phyloP scores from a whole-genome alignment of 805 yeast genomes.

The Yarrowia keelungensis region DNA sequence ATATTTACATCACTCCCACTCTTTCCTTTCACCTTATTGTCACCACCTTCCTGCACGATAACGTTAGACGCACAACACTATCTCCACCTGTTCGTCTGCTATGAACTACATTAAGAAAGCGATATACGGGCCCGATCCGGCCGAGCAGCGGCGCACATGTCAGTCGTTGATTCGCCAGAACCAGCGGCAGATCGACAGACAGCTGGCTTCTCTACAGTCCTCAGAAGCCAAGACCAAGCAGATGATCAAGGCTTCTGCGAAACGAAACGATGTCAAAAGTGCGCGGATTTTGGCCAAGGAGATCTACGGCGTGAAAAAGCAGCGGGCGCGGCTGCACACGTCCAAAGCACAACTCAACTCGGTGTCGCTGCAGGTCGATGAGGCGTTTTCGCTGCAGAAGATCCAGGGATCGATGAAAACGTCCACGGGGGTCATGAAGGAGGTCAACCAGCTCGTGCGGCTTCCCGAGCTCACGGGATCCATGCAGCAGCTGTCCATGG shows the following conservation, averaged over 20 bases:
- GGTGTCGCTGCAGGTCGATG: constrained; percentile 86
- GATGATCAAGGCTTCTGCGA: constrained; percentile 75
- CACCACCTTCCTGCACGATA: not conserved
- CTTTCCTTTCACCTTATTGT: no score
- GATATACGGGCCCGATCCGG: constrained; percentile 96
- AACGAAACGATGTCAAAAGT: constrained; percentile 74
- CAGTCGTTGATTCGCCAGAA: constrained; percentile 82
- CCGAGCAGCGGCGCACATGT: constrained; percentile 78
- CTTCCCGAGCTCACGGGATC: constrained; percentile 82
- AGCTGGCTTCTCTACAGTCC: constrained; percentile 64
- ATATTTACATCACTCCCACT: no score
- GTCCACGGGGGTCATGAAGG: constrained; percentile 84
- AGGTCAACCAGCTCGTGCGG: constrained; percentile 77
- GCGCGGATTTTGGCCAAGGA: constrained; percentile 86
- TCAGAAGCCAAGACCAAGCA: constrained; percentile 77
- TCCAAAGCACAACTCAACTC: constrained; percentile 88
- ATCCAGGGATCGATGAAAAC: constrained; percentile 80
- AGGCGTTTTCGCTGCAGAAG: constrained; percentile 85
- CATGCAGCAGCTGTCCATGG: constrained; percentile 85
- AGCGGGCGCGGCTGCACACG: constrained; percentile 72
- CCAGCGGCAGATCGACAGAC: constrained; percentile 82
- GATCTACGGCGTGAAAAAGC: constrained; percentile 72
- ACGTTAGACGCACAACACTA: constrained; percentile 23
- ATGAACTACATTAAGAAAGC: constrained; percentile 89
- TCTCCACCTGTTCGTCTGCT: constrained; percentile 46